These are phyloP conservation scores for Pyropia yezoensis DNA, from an alignment of 23 red algal genomes.

Conservation along the genomic window DNA sequence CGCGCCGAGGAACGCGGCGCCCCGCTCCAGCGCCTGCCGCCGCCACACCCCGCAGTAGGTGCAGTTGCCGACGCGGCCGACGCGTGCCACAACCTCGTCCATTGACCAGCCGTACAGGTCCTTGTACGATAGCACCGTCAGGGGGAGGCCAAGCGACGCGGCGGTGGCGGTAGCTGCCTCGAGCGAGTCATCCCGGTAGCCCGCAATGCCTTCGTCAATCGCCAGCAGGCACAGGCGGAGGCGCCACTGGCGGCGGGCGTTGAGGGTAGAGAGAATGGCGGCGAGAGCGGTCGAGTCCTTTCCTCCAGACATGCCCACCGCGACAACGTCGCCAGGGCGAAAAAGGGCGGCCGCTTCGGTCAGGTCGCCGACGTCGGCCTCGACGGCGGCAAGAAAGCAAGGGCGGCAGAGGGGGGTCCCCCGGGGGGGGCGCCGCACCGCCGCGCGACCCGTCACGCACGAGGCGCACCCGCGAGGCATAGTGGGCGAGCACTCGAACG, in stretches of 20 bases:
- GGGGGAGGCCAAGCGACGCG: slow-evolving; percentile 50
- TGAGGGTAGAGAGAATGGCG: slow-evolving; percentile 62
- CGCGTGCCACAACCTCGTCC: slow-evolving; percentile 83
- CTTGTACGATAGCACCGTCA: slow-evolving; percentile 57
- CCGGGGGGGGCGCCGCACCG: slow-evolving; percentile 55
- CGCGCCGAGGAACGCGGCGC: slow-evolving; percentile 48
- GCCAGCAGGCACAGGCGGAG: slow-evolving; percentile 77
- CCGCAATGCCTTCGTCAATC: slow-evolving; percentile 94
- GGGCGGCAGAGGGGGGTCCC: slow-evolving; percentile 53
- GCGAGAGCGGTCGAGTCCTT: slow-evolving; percentile 96
- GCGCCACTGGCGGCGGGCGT: slow-evolving; percentile 64
- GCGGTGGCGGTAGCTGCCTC: slow-evolving; percentile 52
- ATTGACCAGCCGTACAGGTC: slow-evolving; percentile 97
- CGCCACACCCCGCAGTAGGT: slow-evolving; percentile 99
- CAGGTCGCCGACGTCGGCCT: slow-evolving; percentile 72
- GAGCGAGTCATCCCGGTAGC: slow-evolving; percentile 92
- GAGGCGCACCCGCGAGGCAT: slow-evolving; percentile 37
- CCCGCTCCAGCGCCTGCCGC: slow-evolving; percentile 89
- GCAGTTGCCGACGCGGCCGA: slow-evolving; percentile 83
- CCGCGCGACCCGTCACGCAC: slow-evolving; percentile 30
- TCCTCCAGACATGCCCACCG: slow-evolving; percentile 89
- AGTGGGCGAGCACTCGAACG: background rate
- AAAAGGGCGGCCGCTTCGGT: slow-evolving; percentile 68
- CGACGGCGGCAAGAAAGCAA: slow-evolving; percentile 84
- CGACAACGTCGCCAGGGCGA: slow-evolving; percentile 57